phyloP scores from a whole-genome alignment of 345 rosid genomes.

The Rhodomyrtus tomentosa region DNA sequence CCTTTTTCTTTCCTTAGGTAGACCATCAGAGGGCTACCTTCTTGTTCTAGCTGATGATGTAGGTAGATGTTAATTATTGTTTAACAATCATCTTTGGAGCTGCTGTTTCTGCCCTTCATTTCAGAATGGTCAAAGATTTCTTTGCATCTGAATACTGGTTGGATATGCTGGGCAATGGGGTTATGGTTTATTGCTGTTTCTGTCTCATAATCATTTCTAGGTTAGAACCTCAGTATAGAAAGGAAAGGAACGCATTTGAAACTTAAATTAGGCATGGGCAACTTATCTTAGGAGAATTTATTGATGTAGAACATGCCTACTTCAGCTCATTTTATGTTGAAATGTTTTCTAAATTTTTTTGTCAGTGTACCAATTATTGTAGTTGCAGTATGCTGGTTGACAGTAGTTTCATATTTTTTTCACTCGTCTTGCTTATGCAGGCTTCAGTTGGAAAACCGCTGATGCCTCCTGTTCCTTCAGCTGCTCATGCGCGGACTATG shows the following conservation, averaged over 20 bases:
- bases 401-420: neutral
- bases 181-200: neutral
- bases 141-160: neutral
- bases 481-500: slow-evolving; percentile 70
- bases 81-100: neutral
- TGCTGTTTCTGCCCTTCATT: neutral
- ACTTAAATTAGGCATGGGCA: neutral
- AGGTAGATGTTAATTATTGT: neutral
- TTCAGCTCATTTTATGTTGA: neutral
- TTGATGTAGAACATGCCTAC: neutral
- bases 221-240: neutral
- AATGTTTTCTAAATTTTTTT: neutral
- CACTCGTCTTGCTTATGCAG: slow-evolving; percentile 25
- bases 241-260: neutral
- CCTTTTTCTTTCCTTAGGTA: neutral
- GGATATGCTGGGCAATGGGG: neutral
- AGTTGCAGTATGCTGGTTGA: neutral
- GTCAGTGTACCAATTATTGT: neutral
- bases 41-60: neutral
- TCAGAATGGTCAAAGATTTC: neutral
- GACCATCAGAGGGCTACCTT: neutral
- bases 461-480: slow-evolving; percentile 45
- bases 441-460: slow-evolving; percentile 37
- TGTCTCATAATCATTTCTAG: neutral
- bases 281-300: neutral